Evolutionary conservation across 176 grass and related monocot genomes (phyloP), one percentile per base, ranked within the genome.

Genomic region (Oryza nivara): DNA sequence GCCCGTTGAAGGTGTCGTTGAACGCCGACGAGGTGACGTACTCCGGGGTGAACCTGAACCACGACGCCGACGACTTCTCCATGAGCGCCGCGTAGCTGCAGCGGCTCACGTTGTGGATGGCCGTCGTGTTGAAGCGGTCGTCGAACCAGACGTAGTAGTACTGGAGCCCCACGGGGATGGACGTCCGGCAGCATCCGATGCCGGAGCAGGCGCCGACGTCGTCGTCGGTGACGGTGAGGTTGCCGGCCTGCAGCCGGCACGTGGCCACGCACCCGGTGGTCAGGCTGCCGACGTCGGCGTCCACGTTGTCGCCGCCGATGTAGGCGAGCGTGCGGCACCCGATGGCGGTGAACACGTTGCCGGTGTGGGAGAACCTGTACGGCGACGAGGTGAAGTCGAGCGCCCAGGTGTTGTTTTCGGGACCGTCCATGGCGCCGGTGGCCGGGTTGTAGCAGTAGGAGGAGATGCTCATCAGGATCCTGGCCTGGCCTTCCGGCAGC

Each of bases 121-220:
- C 1, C 0, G 13, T 20, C 0, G 36, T 84, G 22, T 91, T 75
- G 67, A n/a, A 91, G 2, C 40, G 11, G 0, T 0, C 0, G 9
- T 76, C 75, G 2, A 91, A 91, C 54, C 6, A 0, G 0, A 88
- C 63, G 0, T 0, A 0, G 17, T 80, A 80, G 73, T 65, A 76
- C 14, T 49, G 71, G 1, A 87, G 67, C 2, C 40, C 63, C 23
- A 35, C 38, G 9, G 89, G 85, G 15, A 91, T 84, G 4, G 69
- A 12, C 2, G 35, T 91, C 13, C 66, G 75, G 47, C 89, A 91
- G 40, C 89, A 91, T 7, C 89, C 84, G 1, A 91, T 83, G 12
- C 89, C 89, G 22, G 85, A 64, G 80, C 85, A 91, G 14, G 6
- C 7, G 40, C 1, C 7, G 7, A 6, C 40, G 40, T 8, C 32